phyloP scores from a whole-genome alignment of 352 stramenopile species.

The Phytophthora megakarya region DNA sequence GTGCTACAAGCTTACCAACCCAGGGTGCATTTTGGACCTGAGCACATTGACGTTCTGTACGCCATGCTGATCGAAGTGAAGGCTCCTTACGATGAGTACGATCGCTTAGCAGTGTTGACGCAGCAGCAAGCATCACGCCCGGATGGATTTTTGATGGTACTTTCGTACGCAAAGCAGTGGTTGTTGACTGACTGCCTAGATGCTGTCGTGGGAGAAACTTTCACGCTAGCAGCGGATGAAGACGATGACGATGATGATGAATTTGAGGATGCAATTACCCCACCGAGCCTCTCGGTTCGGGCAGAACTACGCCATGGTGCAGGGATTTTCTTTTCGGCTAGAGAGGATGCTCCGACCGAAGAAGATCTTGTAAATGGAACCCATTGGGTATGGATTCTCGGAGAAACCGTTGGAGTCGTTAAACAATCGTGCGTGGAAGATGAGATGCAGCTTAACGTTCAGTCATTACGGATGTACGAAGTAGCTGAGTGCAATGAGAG shows the following conservation, averaged over 20 bases:
- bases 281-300: slow-evolving; percentile 73
- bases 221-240: slow-evolving; percentile 49
- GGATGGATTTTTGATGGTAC: slow-evolving; percentile 84
- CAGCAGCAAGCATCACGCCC: slow-evolving; percentile 77
- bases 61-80: slow-evolving; percentile 88
- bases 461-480: slow-evolving; percentile 68
- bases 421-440: slow-evolving; percentile 89
- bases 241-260: slow-evolving; percentile 83
- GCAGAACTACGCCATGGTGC: slow-evolving; percentile 52
- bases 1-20: slow-evolving; percentile 43
- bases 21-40: slow-evolving; percentile 69
- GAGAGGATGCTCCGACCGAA: slow-evolving; percentile 22
- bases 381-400: slow-evolving; percentile 68
- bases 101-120: slow-evolving; percentile 67
- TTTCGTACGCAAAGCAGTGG: slow-evolving; percentile 89
- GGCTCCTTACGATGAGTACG: slow-evolving; percentile 86
- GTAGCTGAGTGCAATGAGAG: slow-evolving; percentile 31
- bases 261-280: slow-evolving; percentile 88
- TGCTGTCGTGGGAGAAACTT: slow-evolving; percentile 53
- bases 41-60: slow-evolving; percentile 87
- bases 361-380: slow-evolving; percentile 20
- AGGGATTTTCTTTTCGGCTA: slow-evolving; percentile 57
- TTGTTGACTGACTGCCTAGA: slow-evolving; percentile 79
- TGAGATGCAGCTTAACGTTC: slow-evolving; percentile 68
- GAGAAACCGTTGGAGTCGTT: slow-evolving; percentile 49